These are phyloP conservation scores for Podaxis pistillaris DNA, from an alignment of 768 basidiomycete genomes.

Conservation along the genomic window DNA sequence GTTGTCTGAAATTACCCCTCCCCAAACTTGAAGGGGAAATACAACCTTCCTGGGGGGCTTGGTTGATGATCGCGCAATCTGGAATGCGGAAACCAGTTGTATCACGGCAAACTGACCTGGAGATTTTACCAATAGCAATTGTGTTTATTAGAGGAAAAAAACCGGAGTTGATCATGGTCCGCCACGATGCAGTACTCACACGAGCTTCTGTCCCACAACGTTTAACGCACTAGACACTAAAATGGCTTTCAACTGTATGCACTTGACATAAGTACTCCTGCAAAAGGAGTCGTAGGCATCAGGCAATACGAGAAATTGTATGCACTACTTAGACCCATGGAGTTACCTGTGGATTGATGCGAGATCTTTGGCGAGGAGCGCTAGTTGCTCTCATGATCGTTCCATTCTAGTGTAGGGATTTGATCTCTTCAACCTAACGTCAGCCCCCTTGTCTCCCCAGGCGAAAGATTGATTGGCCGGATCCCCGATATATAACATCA, in stretches of 20 bases:
- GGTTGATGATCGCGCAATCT: too few relatives aligned
- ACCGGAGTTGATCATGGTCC: not conserved
- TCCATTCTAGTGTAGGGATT: not conserved
- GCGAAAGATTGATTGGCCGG: not conserved
- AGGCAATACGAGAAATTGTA: not conserved
- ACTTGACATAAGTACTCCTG: not conserved
- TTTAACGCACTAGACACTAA: not conserved
- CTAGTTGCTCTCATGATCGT: not conserved
- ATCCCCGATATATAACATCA: not conserved
- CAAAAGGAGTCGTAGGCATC: not conserved
- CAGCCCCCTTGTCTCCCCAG: not conserved
- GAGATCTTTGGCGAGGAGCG: not conserved
- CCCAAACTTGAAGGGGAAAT: too few relatives aligned
- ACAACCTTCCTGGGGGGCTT: too few relatives aligned
- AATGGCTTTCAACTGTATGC: not conserved
- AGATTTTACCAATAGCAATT: not conserved
- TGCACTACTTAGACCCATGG: not conserved
- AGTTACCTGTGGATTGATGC: not conserved
- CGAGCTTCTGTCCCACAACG: not conserved
- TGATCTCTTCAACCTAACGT: not conserved
- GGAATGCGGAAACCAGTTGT: too few relatives aligned
- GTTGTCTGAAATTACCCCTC: too few relatives aligned
- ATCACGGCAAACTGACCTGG: not conserved
- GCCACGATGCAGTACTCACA: not conserved
- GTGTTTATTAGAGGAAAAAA: not conserved